phyloP scores from a whole-genome alignment of 495 filamentous ascomycete species.

The Penicillium roqueforti region DNA sequence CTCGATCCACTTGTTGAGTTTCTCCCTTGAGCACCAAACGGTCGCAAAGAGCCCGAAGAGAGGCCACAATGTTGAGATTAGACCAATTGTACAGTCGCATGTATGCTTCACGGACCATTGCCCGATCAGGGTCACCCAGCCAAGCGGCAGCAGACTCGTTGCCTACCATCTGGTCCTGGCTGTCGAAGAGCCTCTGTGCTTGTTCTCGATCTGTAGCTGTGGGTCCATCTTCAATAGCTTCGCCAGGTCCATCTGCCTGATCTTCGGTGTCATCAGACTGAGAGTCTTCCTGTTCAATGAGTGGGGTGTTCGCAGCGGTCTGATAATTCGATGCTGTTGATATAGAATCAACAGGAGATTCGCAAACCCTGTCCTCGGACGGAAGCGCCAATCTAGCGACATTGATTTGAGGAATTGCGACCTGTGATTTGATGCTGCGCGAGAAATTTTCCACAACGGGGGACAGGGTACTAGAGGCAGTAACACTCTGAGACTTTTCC shows the following conservation, averaged over 20 bases:
- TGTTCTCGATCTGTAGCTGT: slow-evolving; percentile 60
- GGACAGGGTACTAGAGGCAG: slow-evolving; percentile 23
- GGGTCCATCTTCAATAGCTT: slow-evolving; percentile 32
- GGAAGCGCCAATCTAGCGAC: slow-evolving; percentile 18
- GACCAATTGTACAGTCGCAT: slow-evolving; percentile 89
- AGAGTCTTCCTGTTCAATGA: slow-evolving; percentile 31
- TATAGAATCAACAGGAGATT: slow-evolving; percentile 33
- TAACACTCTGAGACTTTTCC: slow-evolving; percentile 20
- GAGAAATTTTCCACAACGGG: slow-evolving; percentile 33
- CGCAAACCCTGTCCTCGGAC: slow-evolving; percentile 16
- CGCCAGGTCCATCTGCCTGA: slow-evolving; percentile 21
- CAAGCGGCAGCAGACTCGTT: slow-evolving; percentile 80
- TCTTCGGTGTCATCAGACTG: slow-evolving; percentile 19
- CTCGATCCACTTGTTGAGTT: slow-evolving; percentile 94
- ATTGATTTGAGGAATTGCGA: slow-evolving; percentile 19
- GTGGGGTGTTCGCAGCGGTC: slow-evolving; percentile 45
- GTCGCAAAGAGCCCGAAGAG: slow-evolving; percentile 74
- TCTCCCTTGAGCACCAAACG: slow-evolving; percentile 85
- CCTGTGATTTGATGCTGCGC: slow-evolving; percentile 21
- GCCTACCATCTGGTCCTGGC: slow-evolving; percentile 73
- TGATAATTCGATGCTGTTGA: slow-evolving; percentile 46
- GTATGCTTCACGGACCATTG: slow-evolving; percentile 71
- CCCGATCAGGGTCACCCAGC: slow-evolving; percentile 72
- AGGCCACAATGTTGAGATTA: slow-evolving; percentile 72
- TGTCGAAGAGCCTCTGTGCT: slow-evolving; percentile 78